Percentiles rank a stretch among this genome's conserved stretches.
Evolutionary conservation across 2,329 filamentous ascomycete species (phyloP).

Genomic region (Paracorniculantispora psalliotae): DNA sequence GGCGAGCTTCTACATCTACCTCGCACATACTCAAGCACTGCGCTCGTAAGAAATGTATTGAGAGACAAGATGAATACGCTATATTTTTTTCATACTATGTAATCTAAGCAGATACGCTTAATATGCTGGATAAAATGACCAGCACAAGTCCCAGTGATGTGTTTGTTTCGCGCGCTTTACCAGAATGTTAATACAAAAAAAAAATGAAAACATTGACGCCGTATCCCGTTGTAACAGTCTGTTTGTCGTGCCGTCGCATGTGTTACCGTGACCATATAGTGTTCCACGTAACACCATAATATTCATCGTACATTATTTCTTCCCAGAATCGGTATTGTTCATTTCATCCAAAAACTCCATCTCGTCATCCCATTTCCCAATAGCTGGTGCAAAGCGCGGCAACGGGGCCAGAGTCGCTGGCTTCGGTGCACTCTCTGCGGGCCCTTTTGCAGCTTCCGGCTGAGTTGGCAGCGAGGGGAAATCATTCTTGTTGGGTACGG

Average conservation of each 20-base stretch:
- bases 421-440: slow-evolving; percentile 21
- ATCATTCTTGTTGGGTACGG: slow-evolving; percentile 26
- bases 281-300: neutral
- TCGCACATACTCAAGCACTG: neutral
- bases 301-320: neutral
- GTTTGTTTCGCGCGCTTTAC: neutral
- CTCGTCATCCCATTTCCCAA: slow-evolving; percentile 54
- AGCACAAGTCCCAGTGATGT: neutral
- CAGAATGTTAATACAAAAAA: neutral
- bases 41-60: neutral
- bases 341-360: slow-evolving; percentile 46
- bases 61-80: neutral
- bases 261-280: neutral
- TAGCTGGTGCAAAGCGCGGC: slow-evolving; percentile 32
- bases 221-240: neutral
- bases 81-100: neutral
- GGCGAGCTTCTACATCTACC: neutral
- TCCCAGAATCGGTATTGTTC: slow-evolving; percentile 16
- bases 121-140: neutral
- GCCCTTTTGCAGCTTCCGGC: slow-evolving; percentile 20
- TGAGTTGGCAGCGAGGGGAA: slow-evolving; percentile 32
- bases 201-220: neutral
- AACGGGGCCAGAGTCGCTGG: slow-evolving; percentile 26
- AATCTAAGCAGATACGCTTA: neutral
- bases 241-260: neutral